Evolutionary conservation across 768 basidiomycete genomes (phyloP).

Genomic region (Lepiota venenata): DNA sequence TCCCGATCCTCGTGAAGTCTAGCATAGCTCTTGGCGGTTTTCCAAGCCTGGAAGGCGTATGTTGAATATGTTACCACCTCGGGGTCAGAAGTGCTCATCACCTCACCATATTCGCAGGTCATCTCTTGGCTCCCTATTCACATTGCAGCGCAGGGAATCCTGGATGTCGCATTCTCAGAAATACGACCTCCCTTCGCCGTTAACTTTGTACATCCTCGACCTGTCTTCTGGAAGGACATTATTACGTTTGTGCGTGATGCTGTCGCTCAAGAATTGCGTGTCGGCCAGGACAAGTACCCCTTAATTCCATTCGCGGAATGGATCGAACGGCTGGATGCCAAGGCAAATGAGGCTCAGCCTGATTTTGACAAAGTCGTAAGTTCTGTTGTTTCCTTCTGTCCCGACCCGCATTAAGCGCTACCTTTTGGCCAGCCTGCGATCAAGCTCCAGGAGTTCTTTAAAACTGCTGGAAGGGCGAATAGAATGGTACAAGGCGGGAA

Average conservation of each 20-base stretch:
- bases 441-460: constrained; percentile 32
- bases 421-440: constrained; percentile 26
- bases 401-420: not conserved
- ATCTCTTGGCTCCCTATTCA: constrained; percentile 33
- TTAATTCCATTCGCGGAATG: constrained; percentile 1
- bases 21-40: constrained; percentile 25
- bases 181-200: constrained; percentile 17
- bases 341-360: not conserved
- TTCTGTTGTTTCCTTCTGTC: no score
- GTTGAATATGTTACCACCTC: constrained; percentile 4
- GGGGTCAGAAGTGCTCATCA: no score
- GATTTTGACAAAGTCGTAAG: not conserved
- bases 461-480: constrained; percentile 15
- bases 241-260: constrained; percentile 15
- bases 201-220: constrained; percentile 35
- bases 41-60: constrained; percentile 26
- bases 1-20: constrained; percentile 35
- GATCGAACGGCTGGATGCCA: not conserved
- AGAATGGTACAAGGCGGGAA: constrained; percentile 3
- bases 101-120: constrained; percentile 16
- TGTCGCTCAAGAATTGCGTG: not conserved
- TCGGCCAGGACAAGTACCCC: not conserved
- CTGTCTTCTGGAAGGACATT: constrained; percentile 25
- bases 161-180: constrained; percentile 26
- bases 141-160: constrained; percentile 21